Base-by-base conservation (phyloP, 179 eudicot species). In the Corrigiola litoralis region DNA sequence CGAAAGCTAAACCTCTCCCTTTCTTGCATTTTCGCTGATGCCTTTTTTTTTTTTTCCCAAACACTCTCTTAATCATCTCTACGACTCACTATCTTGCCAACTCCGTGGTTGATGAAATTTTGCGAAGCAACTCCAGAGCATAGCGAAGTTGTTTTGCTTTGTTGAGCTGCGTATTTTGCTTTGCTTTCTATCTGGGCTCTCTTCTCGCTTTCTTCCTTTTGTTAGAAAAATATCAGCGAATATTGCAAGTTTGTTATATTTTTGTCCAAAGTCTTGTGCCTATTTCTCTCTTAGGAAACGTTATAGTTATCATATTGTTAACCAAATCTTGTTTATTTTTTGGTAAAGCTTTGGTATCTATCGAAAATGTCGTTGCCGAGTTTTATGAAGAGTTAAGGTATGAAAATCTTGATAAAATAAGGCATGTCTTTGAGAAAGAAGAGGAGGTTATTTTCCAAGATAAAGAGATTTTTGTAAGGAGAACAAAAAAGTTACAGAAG, bases 201-300 rank as follows among this genome's bases (percentile, higher is more conserved):
- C 82, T 0, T 5, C 82, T 69, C 86, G 79, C n/a, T n/a, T n/a
- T n/a, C 63, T 87, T 11, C 96, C 89, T 10, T 74, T 72, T 50
- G 87, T 75, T 38, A 66, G 85, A 57, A 81, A 59, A 77, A 74
- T 72, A 68, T 79, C 84, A 81, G 86, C 69, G 80, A 80, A 53
- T 85, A 75, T 55, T 71, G 72, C 65, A 79, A 76, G 12, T 74
- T 28, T 6, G 31, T 81, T 31, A 21, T 75, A 11, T 54, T 77
- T 14, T 85, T 23, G 31, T 84, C 32, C 28, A 79, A 3, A 82
- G 84, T 65, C 95, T 89, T 17, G 56, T 79, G 62, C 83, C 84
- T 38, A 77, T 90, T 34, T 90, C 87, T 68, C 51, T 85, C 4
- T 63, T 87, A 65, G 72, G 86, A 55, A 90, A 90, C 69, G 80